Percentiles rank a stretch among this genome's conserved stretches.
Evolutionary conservation across 1,284 basidiomycete species (phyloP).

Genomic region (Microbotryum violaceum): DNA sequence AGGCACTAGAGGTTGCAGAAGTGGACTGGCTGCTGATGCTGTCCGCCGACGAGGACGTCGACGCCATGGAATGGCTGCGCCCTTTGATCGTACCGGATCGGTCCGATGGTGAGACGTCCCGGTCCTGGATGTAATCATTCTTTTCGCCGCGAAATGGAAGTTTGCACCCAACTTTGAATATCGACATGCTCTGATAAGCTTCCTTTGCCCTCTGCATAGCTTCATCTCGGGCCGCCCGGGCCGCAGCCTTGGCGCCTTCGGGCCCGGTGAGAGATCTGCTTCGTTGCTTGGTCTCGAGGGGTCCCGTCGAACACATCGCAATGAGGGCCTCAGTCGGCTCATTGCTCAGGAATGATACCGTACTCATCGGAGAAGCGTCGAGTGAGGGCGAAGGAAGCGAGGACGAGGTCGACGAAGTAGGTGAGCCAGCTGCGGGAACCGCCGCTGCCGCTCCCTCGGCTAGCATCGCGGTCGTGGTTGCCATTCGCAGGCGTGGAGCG

Average conservation of each 20-base stretch:
- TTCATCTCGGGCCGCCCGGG: slow-evolving; percentile 25
- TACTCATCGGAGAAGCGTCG: neutral
- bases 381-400: neutral
- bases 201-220: slow-evolving; percentile 18
- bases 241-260: slow-evolving; percentile 26
- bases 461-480: no score
- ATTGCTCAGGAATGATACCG: neutral
- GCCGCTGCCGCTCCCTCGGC: no score
- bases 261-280: slow-evolving; percentile 16
- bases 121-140: no score
- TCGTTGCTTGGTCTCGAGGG: neutral
- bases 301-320: neutral
- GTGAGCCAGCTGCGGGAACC: no score
- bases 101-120: no score
- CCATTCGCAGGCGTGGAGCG: no score
- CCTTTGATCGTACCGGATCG: no score
- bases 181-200: slow-evolving; percentile 5
- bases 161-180: slow-evolving; percentile 11
- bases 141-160: slow-evolving; percentile 4
- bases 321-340: slow-evolving; percentile 50
- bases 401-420: neutral
- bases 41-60: no score
- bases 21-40: no score
- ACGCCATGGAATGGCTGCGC: no score
- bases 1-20: no score